A percentile compares a stretch with the other conserved stretches of the same genome.
Conservation (phyloP, 75 land plant genomes). For the Sequoia sempervirens region DNA sequence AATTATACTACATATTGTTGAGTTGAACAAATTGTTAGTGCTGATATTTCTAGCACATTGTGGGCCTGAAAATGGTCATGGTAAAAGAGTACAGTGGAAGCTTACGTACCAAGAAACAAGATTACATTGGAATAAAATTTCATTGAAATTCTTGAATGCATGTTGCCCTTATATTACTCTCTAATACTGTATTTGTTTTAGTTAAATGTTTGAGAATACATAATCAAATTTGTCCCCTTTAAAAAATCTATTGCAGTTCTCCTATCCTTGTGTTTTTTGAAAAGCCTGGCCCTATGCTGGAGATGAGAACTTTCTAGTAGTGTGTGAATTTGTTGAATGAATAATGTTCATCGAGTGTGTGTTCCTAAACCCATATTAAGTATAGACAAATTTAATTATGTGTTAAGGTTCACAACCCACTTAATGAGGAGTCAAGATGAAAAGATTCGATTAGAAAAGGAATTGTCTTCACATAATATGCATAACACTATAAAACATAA, state of each 20-base stretch:
- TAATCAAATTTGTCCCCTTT: background rate
- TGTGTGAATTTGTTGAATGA: background rate
- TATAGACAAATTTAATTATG: background rate
- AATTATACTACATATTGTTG: background rate
- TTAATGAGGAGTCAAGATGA: too few species aligned
- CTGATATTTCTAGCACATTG: background rate
- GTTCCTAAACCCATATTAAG: background rate
- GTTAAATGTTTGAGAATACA: constrained; percentile 3
- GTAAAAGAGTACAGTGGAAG: background rate
- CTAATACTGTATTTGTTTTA: background rate
- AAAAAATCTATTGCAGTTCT: background rate
- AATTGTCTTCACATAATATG: too few species aligned
- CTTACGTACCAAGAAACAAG: background rate
- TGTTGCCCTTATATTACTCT: background rate
- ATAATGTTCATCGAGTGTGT: background rate
- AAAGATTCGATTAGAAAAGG: too few species aligned
- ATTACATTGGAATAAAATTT: background rate
- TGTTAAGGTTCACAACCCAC: too few species aligned
- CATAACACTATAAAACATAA: too few species aligned
- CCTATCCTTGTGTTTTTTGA: background rate
- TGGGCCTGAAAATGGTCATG: background rate
- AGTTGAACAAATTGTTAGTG: background rate
- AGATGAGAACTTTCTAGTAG: background rate
- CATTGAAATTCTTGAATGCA: background rate
- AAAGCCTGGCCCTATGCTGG: background rate